phyloP scores from a whole-genome alignment of 192 early-diverging fungal species.

The Backusella parvicylindrica region DNA sequence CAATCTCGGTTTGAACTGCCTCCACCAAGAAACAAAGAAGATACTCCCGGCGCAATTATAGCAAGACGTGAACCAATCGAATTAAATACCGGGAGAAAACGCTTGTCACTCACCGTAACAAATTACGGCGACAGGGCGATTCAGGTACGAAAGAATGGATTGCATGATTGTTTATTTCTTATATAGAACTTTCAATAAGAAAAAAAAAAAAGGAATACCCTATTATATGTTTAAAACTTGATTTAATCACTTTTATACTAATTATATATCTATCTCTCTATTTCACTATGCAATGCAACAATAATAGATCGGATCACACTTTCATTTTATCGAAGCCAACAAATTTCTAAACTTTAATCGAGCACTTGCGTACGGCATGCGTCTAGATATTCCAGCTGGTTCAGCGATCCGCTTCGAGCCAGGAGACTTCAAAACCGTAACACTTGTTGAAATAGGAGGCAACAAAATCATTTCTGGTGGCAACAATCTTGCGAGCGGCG shows the following conservation, averaged over 20 bases:
- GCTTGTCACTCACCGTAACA: conserved; percentile 68
- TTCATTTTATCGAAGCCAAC: conserved; percentile 94
- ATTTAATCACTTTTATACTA: neutral
- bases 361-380: conserved; percentile 72
- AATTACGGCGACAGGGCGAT: conserved; percentile 94
- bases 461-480: conserved; percentile 78
- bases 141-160: conserved; percentile 50
- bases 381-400: conserved; percentile 92
- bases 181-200: neutral
- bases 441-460: conserved; percentile 81
- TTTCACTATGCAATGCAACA: neutral
- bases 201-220: neutral
- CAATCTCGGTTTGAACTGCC: conserved; percentile 49
- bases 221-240: neutral
- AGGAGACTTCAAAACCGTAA: conserved; percentile 81
- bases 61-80: conserved; percentile 59
- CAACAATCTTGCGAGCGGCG: conserved; percentile 74
- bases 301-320: conserved; percentile 85
- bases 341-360: conserved; percentile 79
- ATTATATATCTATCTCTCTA: neutral
- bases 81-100: conserved; percentile 72
- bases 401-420: conserved; percentile 95
- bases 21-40: conserved; percentile 28
- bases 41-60: conserved; percentile 61
- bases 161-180: conserved; percentile 6